Evolutionary conservation across 352 stramenopile genomes (phyloP).

Genomic region (Globisporangium spinosum): DNA sequence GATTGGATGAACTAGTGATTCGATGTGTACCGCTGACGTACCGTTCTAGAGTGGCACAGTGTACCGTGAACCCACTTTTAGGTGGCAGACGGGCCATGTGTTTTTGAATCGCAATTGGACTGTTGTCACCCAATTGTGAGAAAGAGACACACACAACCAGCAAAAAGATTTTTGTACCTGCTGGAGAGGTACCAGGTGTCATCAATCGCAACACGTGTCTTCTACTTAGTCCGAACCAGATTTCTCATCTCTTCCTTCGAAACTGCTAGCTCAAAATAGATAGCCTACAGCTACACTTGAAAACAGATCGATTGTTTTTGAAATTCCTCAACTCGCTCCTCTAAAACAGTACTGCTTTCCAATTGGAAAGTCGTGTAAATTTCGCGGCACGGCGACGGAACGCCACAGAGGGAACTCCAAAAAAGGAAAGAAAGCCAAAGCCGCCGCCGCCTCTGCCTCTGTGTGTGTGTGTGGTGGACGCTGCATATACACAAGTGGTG

Average conservation of each 20-base stretch:
- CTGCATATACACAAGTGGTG: not conserved
- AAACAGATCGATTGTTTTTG: not conserved
- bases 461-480: not conserved
- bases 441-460: not conserved
- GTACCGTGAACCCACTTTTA: slow-evolving; percentile 16
- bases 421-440: slow-evolving; percentile 10
- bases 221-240: too few relatives aligned
- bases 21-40: not conserved
- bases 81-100: slow-evolving; percentile 4
- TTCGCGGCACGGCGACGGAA: slow-evolving; percentile 17
- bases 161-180: not conserved
- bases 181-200: not conserved
- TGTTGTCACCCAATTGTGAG: slow-evolving; percentile 7
- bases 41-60: not conserved
- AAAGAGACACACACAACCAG: not conserved
- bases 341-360: not conserved
- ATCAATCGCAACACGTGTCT: not conserved
- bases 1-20: not conserved
- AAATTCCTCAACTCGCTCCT: not conserved
- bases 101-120: not conserved
- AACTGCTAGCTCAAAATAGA: not conserved
- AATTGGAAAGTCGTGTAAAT: slow-evolving; percentile 16
- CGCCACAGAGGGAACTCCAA: not conserved
- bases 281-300: not conserved
- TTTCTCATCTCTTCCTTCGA: too few relatives aligned